Evolutionary conservation across 2,329 filamentous ascomycete genomes (phyloP).

Genomic region (Beauveria scarabaeidicola): DNA sequence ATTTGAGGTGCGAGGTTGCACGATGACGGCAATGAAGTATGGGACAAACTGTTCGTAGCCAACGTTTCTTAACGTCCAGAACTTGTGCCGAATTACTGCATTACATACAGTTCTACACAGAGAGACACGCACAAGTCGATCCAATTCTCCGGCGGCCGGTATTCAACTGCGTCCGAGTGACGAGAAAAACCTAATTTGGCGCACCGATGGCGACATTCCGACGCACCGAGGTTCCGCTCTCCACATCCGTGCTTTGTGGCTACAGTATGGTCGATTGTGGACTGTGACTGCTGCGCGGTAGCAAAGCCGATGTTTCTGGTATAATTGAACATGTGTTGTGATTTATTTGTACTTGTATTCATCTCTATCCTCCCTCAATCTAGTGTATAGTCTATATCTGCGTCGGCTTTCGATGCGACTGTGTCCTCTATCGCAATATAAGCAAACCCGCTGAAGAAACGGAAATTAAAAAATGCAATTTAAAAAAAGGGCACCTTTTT

Average conservation of each 20-base stretch:
- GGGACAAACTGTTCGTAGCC: background rate
- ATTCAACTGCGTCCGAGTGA: background rate
- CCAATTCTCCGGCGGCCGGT: background rate
- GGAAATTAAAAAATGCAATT: background rate
- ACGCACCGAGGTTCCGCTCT: conserved; percentile 5
- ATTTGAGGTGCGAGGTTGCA: background rate
- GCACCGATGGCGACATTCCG: conserved; percentile 19
- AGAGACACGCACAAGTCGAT: background rate
- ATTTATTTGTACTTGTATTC: background rate
- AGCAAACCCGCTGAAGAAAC: background rate
- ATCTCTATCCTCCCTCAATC: background rate
- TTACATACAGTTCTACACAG: background rate
- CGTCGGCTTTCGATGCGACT: background rate
- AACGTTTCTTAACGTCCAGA: background rate
- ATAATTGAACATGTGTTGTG: background rate
- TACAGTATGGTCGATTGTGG: background rate
- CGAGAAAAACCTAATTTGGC: conserved; percentile 9
- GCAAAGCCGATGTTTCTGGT: background rate
- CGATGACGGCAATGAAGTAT: background rate
- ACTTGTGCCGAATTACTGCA: background rate
- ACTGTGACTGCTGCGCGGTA: background rate
- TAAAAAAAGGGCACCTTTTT: background rate
- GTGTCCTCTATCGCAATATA: background rate
- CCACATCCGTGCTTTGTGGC: background rate
- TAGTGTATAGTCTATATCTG: background rate